Evolutionary conservation across 768 basidiomycete genomes (phyloP).

Genomic region (Trametes gibbosa): DNA sequence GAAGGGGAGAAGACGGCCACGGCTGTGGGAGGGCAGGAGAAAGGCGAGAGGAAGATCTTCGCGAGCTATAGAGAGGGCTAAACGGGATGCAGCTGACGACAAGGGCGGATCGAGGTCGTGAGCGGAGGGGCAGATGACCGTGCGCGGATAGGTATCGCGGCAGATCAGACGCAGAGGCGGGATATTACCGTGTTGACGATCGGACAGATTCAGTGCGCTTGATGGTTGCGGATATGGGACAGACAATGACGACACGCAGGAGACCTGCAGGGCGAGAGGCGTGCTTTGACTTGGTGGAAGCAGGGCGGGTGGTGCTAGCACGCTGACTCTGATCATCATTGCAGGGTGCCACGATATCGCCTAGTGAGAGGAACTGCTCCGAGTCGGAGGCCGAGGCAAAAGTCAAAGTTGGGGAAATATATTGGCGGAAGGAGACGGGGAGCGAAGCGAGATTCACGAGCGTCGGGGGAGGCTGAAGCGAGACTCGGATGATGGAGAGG

Average conservation of each 20-base stretch:
- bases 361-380: too few species aligned
- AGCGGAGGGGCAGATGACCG: slow-evolving; percentile 16
- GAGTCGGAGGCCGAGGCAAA: slow-evolving; percentile 8
- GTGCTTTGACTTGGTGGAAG: background rate
- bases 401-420: slow-evolving; percentile 11
- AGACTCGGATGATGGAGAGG: background rate
- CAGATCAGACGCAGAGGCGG: slow-evolving; percentile 15
- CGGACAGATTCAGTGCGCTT: slow-evolving; percentile 6
- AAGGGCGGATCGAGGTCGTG: background rate
- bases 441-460: background rate
- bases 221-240: slow-evolving; percentile 13
- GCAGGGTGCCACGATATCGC: too few species aligned
- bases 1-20: slow-evolving; percentile 6
- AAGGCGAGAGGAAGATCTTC: slow-evolving; percentile 11
- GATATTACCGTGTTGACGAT: slow-evolving; percentile 12
- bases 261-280: background rate
- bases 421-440: slow-evolving; percentile 7
- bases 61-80: background rate
- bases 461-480: background rate
- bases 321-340: too few species aligned
- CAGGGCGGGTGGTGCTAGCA: background rate
- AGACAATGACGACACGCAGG: background rate
- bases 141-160: slow-evolving; percentile 6
- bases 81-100: background rate
- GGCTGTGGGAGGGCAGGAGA: background rate